Base-by-base conservation (phyloP, 2,329 filamentous ascomycete species). In the Pestalotiopsis sp. region DNA sequence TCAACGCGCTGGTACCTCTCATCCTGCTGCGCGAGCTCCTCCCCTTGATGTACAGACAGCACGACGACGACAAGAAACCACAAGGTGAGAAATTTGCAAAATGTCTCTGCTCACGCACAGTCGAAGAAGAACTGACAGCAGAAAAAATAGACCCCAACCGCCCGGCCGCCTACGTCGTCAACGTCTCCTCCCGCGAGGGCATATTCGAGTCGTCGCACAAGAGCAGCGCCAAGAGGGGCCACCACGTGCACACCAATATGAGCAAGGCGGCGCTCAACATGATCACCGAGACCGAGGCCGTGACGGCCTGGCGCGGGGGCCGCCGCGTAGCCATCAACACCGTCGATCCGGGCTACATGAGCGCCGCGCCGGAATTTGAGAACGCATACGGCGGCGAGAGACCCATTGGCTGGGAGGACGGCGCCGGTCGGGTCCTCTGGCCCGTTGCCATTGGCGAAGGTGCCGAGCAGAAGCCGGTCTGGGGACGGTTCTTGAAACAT, bases 261-360 rank as follows among this genome's bases (percentile, higher is more conserved):
- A 78, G 78, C 23, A 82, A 82, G 63, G 80, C 80, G 6, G 79
- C 77, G 1, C 75, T 82, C 14, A 81, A 81, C 71, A 82, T 82
- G 79, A 78, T 81, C 59, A 82, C 80, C 0, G 78, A 81, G 69
- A 81, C 79, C 0, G 79, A 82, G 64, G 77, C 78, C 4, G 69
- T 68, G 0, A 52, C 63, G 5, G 73, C 76, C 2, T 82, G 80
- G 80, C 65, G 31, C 31, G 31, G 71, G 23, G 70, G 66, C 1
- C 70, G 73, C 11, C 57, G 71, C 13, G 75, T 81, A 23, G 79
- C 77, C 3, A 80, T 82, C 73, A 82, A 82, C 68, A 78, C 77
- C 0, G 78, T 81, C 7, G 80, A 81, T 65, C 79, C 79, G 2
- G 80, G 79, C 0, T 81, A 79, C 66, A 78, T 82, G 78, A 80